Base-by-base conservation (phyloP, 2,329 filamentous ascomycete genomes). In the Cercospora sesami region DNA sequence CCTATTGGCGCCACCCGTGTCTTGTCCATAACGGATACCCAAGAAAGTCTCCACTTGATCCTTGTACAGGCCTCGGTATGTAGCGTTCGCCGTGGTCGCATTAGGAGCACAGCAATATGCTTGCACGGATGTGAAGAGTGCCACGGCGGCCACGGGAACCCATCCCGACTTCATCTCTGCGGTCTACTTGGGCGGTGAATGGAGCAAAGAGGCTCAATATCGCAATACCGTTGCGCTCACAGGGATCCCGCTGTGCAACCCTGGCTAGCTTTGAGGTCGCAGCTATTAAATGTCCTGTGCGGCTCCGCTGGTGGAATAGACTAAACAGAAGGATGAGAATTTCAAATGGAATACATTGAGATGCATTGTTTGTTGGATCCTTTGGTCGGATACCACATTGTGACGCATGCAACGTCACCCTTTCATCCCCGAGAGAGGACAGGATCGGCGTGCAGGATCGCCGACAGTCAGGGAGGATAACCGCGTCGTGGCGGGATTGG, bases 1-100 rank as follows among this genome's bases (percentile, higher is more conserved):
- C 12, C 77, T 73, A 36, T 76, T 75, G 3, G 48, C 21, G 4
- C 76, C 76, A 10, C 72, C 71, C 3, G 76, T 78, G 30, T 78
- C 74, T 57, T 78, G 61, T 8, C 67, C 78, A 55, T 77, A 79
- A 36, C 73, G 75, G 21, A 79, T 76, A 42, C 76, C 75, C 3
- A 76, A 72, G 65, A 78, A 79, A n/a, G 75, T 71, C 55, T 79
- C 78, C 16, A 78, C 74, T 23, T 71, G 70, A 33, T 72, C 65
- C 33, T 64, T 51, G 59, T 70, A 68, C 33, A 68, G 71, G 23
- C 78, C 77, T 14, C 69, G 59, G 64, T 79, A 79, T 1, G 68
- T 71, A 21, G 76, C 64, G 12, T 73, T 57, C 21, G 36, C 63
- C 8, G 48, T 59, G 2, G 57, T 62, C 4, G 63, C 62, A 12